Evolutionary conservation across 768 basidiomycete species (phyloP), one percentile per base, ranked within the genome.

Genomic region (Leccinellum rugosiceps): DNA sequence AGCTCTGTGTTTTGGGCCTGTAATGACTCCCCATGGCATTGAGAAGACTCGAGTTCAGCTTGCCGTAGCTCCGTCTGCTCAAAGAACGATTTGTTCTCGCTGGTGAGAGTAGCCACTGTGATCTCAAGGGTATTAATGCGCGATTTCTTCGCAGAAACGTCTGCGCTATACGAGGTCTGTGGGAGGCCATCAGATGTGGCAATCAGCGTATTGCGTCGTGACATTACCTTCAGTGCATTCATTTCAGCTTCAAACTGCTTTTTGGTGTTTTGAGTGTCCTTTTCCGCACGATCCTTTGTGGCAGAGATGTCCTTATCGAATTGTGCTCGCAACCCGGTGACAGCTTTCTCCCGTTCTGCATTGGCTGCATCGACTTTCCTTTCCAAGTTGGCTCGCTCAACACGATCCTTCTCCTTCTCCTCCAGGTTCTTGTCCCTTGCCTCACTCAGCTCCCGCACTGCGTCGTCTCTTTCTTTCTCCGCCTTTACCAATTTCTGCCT

Each of bases 401-500:
- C 68, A 50, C 78, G 69, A 14, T 74, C 75, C 53, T 72, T 74
- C 49, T 78, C 77, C 56, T 65, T 73, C 50, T 84, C 83, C 17
- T 73, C 78, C 63, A 76, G 78, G 43, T 80, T 83, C 62, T 77
- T 82, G 47, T 86, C 85, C 58, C 75, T 82, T 19, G 81, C 58
- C 15, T 72, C 71, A 3, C 74, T 74, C 31, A 77, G 66, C 62
- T 92, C 90, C 66, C 81, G 85, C 50, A 81, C 57, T 0, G 82
- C 78, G 57, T 96, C 94, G 35, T 98, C 94, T 63, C 84, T 84
- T 23, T 96, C 94, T 76, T 94, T 94, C 74, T 98, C 96, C 6
- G 93, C 87, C 68, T 94, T 98, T 28, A 98, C 92, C n/a, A 96
- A 76, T 72, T 98, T 99, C 74, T 94, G 88, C 55, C 97, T 77